phyloP scores from a whole-genome alignment of 768 basidiomycete genomes.

The Psilocybe subaeruginosa region DNA sequence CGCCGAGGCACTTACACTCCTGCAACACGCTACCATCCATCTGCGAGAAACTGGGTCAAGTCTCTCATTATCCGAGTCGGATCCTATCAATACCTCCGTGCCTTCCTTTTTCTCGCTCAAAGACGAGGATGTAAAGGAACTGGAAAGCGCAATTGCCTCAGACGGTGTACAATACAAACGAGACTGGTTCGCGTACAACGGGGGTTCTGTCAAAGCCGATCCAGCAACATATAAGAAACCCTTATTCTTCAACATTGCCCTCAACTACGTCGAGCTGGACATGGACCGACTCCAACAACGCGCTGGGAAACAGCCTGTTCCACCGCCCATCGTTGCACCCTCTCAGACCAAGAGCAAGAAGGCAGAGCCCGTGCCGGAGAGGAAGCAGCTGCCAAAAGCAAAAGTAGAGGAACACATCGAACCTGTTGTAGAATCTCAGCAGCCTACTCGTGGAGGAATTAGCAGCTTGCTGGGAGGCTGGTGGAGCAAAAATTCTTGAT shows the following conservation, averaged over 20 bases:
- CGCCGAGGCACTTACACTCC: slow-evolving; percentile 70
- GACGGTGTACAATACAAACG: slow-evolving; percentile 61
- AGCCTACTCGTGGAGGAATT: slow-evolving; percentile 55
- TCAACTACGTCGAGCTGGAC: slow-evolving; percentile 89
- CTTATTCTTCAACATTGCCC: slow-evolving; percentile 91
- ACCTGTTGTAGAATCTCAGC: slow-evolving; percentile 51
- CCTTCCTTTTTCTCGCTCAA: slow-evolving; percentile 60
- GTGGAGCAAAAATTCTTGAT: slow-evolving; percentile 58
- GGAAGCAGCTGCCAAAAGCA: slow-evolving; percentile 53
- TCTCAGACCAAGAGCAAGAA: slow-evolving; percentile 23
- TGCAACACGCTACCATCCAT: slow-evolving; percentile 73
- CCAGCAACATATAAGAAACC: slow-evolving; percentile 73
- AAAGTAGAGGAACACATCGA: slow-evolving; percentile 57
- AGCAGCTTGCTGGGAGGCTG: slow-evolving; percentile 77
- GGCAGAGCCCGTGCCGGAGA: slow-evolving; percentile 38
- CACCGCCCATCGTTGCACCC: slow-evolving; percentile 23
- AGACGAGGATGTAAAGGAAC: slow-evolving; percentile 40
- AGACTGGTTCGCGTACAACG: slow-evolving; percentile 81
- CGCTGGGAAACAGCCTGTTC: slow-evolving; percentile 58
- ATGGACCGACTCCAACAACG: slow-evolving; percentile 75
- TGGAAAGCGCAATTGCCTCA: slow-evolving; percentile 54
- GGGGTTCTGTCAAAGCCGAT: slow-evolving; percentile 53
- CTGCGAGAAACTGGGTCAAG: slow-evolving; percentile 70
- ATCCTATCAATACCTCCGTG: slow-evolving; percentile 46
- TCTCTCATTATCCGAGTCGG: slow-evolving; percentile 48